These are phyloP conservation scores for Podospora pseudocomata DNA, from an alignment of 495 filamentous ascomycete species.

Conservation along the genomic window DNA sequence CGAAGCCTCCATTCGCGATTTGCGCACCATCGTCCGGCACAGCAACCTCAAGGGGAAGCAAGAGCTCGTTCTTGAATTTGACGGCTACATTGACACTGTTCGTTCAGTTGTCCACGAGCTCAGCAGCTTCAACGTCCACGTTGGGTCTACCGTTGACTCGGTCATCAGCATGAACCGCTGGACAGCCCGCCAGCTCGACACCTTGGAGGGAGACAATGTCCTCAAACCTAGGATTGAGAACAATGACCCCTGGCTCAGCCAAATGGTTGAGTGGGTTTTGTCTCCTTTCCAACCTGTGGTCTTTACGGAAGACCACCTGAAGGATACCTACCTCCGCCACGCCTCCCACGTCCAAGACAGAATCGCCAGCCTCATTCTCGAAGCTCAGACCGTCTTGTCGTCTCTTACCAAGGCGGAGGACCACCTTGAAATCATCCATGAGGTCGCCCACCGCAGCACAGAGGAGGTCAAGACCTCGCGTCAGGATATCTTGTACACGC, in stretches of 20 bases:
- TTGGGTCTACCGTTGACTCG: constrained; percentile 64
- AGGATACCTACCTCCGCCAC: constrained; percentile 64
- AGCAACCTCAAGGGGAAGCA: constrained; percentile 46
- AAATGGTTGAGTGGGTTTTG: constrained; percentile 41
- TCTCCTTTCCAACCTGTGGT: constrained; percentile 55
- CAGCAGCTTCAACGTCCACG: constrained; percentile 63
- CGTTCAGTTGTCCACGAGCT: constrained; percentile 54
- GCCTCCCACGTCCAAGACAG: constrained; percentile 60
- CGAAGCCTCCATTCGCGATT: constrained; percentile 67
- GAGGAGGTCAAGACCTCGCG: constrained; percentile 45
- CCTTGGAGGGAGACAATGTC: constrained; percentile 44
- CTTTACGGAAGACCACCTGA: constrained; percentile 49
- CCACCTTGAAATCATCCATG: constrained; percentile 59
- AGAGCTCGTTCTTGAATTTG: constrained; percentile 64
- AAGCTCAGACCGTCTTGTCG: constrained; percentile 59
- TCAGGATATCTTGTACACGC: constrained; percentile 57
- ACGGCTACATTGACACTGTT: constrained; percentile 61
- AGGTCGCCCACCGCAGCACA: constrained; percentile 56
- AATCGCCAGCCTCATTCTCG: constrained; percentile 58
- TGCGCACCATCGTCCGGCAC: constrained; percentile 59
- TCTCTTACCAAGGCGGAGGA: constrained; percentile 60
- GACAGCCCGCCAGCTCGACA: constrained; percentile 63
- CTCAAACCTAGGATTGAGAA: constrained; percentile 19
- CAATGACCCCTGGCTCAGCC: constrained; percentile 38
- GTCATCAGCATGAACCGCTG: constrained; percentile 58